Conservation (phyloP, 2,329 filamentous ascomycete species). For the Zasmidium citrigriseum region DNA sequence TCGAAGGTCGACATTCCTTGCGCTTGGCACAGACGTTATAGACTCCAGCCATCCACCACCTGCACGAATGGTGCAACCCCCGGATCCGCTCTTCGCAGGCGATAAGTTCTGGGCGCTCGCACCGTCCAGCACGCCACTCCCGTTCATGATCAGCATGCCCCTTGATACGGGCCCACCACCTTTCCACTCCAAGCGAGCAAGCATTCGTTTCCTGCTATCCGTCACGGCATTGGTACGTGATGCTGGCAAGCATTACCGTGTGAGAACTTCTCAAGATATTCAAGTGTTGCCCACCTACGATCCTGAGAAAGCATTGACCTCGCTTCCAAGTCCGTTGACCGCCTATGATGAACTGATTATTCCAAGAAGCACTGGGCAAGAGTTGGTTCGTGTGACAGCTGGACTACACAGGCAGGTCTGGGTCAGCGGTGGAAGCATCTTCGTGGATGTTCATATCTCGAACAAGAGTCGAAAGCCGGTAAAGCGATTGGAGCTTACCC, state of each 20-base stretch:
- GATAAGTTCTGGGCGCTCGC: slow-evolving; percentile 52
- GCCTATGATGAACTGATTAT: slow-evolving; percentile 50
- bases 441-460: slow-evolving; percentile 54
- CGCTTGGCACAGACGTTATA: slow-evolving; percentile 54
- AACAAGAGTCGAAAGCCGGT: slow-evolving; percentile 53
- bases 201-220: slow-evolving; percentile 53
- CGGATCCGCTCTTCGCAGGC: slow-evolving; percentile 37
- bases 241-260: slow-evolving; percentile 50
- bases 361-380: slow-evolving; percentile 41
- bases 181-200: slow-evolving; percentile 54
- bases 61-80: slow-evolving; percentile 50
- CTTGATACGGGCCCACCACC: slow-evolving; percentile 57
- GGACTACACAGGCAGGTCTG: slow-evolving; percentile 60
- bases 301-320: slow-evolving; percentile 57
- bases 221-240: slow-evolving; percentile 51
- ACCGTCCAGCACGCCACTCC: slow-evolving; percentile 49
- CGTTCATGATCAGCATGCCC: slow-evolving; percentile 56
- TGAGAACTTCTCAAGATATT: slow-evolving; percentile 53
- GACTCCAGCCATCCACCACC: slow-evolving; percentile 54
- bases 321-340: slow-evolving; percentile 53
- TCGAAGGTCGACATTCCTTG: slow-evolving; percentile 52
- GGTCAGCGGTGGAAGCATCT: slow-evolving; percentile 58
- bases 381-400: slow-evolving; percentile 52
- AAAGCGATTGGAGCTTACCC: slow-evolving; percentile 53
- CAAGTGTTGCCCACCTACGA: slow-evolving; percentile 57